A percentile compares a stretch with the other conserved stretches of the same genome.
Evolutionary conservation across 1,139 yeast species (phyloP).

Genomic region (Yamadazyma epiphylla): DNA sequence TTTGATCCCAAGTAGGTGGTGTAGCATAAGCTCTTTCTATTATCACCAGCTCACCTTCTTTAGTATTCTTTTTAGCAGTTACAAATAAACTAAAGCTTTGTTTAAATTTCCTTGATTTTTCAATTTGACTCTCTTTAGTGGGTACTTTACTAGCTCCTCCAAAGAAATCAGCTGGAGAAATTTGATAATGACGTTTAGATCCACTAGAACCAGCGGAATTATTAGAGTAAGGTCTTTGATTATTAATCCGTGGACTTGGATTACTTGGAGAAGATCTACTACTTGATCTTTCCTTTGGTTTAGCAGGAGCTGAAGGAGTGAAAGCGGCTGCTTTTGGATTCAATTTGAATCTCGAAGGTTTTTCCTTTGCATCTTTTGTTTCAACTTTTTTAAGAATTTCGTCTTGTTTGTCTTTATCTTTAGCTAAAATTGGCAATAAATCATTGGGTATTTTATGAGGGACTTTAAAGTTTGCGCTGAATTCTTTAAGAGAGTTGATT

Average conservation of each 20-base stretch:
- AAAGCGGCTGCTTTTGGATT: conserved; percentile 72
- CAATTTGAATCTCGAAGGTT: conserved; percentile 44
- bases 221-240: conserved; percentile 29
- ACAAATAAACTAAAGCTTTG: conserved; percentile 57
- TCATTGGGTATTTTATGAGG: conserved; percentile 74
- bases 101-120: conserved; percentile 35
- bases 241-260: conserved; percentile 32
- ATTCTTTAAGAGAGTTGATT: conserved; percentile 76
- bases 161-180: conserved; percentile 45
- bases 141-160: conserved; percentile 49
- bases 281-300: conserved; percentile 3
- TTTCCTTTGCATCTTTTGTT: conserved; percentile 6
- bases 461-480: conserved; percentile 78
- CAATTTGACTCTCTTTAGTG: conserved; percentile 35
- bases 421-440: conserved; percentile 68
- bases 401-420: conserved; percentile 62
- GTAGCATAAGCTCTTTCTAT: conserved; percentile 66
- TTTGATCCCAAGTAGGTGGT: conserved; percentile 76
- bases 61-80: conserved; percentile 33
- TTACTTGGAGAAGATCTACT: conserved; percentile 22
- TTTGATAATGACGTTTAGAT: conserved; percentile 37
- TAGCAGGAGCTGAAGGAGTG: conserved; percentile 44
- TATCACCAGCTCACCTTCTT: conserved; percentile 24
- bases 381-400: conserved; percentile 43
- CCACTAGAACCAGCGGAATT: conserved; percentile 15